Conservation (phyloP, 768 basidiomycete species). For the Boletus edulis region DNA sequence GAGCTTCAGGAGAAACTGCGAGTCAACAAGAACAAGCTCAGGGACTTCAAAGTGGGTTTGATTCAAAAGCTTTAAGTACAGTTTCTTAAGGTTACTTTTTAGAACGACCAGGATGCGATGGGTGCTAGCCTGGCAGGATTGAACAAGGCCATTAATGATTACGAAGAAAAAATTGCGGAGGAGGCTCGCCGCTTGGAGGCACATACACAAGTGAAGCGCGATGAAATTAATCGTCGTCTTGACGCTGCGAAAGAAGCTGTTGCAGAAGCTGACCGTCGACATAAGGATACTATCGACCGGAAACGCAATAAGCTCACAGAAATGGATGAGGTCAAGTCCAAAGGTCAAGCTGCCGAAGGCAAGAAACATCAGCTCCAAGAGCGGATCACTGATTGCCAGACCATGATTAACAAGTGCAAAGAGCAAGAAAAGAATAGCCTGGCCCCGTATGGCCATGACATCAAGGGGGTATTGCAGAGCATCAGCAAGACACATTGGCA, state of each 20-base stretch:
- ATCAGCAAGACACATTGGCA: slow-evolving; percentile 56
- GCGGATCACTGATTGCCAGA: slow-evolving; percentile 45
- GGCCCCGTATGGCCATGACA: slow-evolving; percentile 59
- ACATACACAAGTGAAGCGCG: slow-evolving; percentile 60
- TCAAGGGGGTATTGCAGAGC: slow-evolving; percentile 53
- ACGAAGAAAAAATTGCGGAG: slow-evolving; percentile 47
- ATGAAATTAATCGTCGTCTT: slow-evolving; percentile 53
- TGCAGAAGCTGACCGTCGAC: slow-evolving; percentile 35
- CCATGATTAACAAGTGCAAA: slow-evolving; percentile 48
- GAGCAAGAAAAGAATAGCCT: slow-evolving; percentile 57
- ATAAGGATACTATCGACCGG: slow-evolving; percentile 30
- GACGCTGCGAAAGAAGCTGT: slow-evolving; percentile 43
- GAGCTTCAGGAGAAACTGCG: slow-evolving; percentile 42
- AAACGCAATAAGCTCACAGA: slow-evolving; percentile 32
- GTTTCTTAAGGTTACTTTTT: slow-evolving; percentile 5
- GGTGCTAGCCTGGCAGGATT: slow-evolving; percentile 37
- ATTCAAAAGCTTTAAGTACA: neutral
- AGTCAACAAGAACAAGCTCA: slow-evolving; percentile 43
- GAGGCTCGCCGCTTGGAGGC: slow-evolving; percentile 54
- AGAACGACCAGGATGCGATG: slow-evolving; percentile 56
- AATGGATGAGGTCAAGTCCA: slow-evolving; percentile 30
- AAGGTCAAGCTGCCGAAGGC: slow-evolving; percentile 38
- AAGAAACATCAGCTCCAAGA: slow-evolving; percentile 33
- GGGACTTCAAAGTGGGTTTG: slow-evolving; percentile 42
- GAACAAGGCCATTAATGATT: slow-evolving; percentile 32